These are phyloP conservation scores for Carex kokanica DNA, from an alignment of 176 grass and related monocot species.

Conservation along the genomic window DNA sequence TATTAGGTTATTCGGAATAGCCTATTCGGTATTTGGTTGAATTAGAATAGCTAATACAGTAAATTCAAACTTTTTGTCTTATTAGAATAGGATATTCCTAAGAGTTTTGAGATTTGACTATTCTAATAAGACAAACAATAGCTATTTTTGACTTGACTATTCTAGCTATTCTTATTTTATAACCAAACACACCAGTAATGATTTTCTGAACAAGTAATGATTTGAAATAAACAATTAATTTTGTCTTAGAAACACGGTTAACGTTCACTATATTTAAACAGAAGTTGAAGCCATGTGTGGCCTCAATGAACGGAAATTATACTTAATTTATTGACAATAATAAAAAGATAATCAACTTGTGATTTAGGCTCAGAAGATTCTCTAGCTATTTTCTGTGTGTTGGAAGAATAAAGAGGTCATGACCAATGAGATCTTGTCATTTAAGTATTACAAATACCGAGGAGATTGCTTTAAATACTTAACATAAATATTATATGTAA, in stretches of 20 bases:
- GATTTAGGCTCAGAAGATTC: slow-evolving; percentile 16
- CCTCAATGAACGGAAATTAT: background rate
- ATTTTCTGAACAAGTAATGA: too few relatives aligned
- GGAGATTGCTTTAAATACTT: background rate
- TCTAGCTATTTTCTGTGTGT: background rate
- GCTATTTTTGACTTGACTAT: too few relatives aligned
- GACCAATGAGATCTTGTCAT: slow-evolving; percentile 22
- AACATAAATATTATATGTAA: background rate
- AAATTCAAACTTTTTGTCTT: too few relatives aligned
- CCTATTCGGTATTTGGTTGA: too few relatives aligned
- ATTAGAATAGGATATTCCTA: too few relatives aligned
- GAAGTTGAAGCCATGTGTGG: background rate
- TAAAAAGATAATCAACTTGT: background rate
- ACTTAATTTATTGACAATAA: background rate
- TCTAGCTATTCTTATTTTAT: too few relatives aligned
- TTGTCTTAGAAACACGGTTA: background rate
- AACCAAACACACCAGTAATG: too few relatives aligned
- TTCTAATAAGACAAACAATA: too few relatives aligned
- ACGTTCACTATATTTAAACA: background rate
- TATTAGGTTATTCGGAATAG: too few relatives aligned
- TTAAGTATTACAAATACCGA: background rate
- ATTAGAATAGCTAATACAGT: too few relatives aligned
- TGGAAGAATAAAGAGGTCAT: slow-evolving; percentile 15
- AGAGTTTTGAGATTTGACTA: too few relatives aligned
- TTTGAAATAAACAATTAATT: background rate